A percentile compares a stretch with the other conserved stretches of the same genome.
Conservation (phyloP, 805 yeast genomes). For the Candida patagonica region DNA sequence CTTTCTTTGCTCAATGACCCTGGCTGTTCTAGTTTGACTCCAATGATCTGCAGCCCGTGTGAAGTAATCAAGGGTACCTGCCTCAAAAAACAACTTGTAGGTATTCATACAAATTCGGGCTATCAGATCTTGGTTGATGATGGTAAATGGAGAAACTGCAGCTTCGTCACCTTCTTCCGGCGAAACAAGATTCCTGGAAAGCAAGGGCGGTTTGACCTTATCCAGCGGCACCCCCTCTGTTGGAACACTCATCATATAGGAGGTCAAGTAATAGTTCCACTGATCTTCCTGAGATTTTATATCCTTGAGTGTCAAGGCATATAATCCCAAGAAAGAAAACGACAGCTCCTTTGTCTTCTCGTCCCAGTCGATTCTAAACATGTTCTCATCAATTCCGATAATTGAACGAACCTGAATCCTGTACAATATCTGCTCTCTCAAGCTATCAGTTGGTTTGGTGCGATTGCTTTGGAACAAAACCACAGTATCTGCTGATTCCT, state of each 20-base stretch:
- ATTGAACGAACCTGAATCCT: constrained; percentile 78
- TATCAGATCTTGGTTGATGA: constrained; percentile 57
- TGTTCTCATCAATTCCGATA: constrained; percentile 79
- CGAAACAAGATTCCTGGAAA: constrained; percentile 35
- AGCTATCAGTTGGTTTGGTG: constrained; percentile 49
- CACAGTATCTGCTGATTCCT: constrained; percentile 71
- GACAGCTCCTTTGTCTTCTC: constrained; percentile 43
- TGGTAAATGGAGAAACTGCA: constrained; percentile 35
- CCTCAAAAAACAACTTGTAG: constrained; percentile 73
- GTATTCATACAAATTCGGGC: constrained; percentile 73
- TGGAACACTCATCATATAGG: constrained; percentile 89
- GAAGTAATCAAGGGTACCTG: constrained; percentile 70
- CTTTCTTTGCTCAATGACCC: constrained; percentile 12
- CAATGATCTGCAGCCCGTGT: constrained; percentile 42
- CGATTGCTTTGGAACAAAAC: constrained; percentile 78
- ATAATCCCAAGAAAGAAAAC: constrained; percentile 66
- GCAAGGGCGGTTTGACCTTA: constrained; percentile 69
- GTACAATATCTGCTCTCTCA: constrained; percentile 81
- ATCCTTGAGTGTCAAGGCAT: constrained; percentile 73
- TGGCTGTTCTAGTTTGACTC: constrained; percentile 6
- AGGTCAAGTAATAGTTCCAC: constrained; percentile 90
- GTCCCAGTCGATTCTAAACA: constrained; percentile 79
- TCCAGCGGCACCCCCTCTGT: constrained; percentile 89
- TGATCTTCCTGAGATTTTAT: constrained; percentile 60
- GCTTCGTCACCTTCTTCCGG: constrained; percentile 14